Conservation (phyloP, 495 filamentous ascomycete species). For the Elasticomyces elasticus region DNA sequence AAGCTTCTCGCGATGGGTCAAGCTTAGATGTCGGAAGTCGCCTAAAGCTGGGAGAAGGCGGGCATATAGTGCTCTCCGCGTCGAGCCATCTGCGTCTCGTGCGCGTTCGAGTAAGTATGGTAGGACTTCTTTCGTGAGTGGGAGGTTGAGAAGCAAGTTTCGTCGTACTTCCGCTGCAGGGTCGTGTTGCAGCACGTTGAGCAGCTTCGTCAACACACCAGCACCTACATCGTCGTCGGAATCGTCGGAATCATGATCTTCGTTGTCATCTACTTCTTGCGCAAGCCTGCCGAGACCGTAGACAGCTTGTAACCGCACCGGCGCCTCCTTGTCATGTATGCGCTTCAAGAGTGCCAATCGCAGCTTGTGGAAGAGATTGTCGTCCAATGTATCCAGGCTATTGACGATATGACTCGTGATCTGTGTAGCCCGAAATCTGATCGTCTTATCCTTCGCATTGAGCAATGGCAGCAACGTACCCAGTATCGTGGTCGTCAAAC, state of each 20-base stretch:
- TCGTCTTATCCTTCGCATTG: slow-evolving; percentile 76
- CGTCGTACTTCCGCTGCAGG: slow-evolving; percentile 86
- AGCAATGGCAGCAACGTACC: slow-evolving; percentile 59
- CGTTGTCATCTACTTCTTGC: slow-evolving; percentile 57
- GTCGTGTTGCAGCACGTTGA: slow-evolving; percentile 89
- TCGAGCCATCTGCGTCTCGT: slow-evolving; percentile 74
- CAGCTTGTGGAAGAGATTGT: slow-evolving; percentile 75
- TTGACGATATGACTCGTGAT: slow-evolving; percentile 81
- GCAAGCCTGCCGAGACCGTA: slow-evolving; percentile 76
- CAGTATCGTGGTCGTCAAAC: slow-evolving; percentile 66
- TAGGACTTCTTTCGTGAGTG: slow-evolving; percentile 69
- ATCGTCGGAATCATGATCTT: slow-evolving; percentile 46
- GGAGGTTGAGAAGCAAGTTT: slow-evolving; percentile 77
- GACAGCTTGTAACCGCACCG: slow-evolving; percentile 89
- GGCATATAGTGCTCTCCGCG: slow-evolving; percentile 76
- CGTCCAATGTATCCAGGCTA: slow-evolving; percentile 79
- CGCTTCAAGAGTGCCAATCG: slow-evolving; percentile 67
- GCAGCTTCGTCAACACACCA: slow-evolving; percentile 66
- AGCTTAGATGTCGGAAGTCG: slow-evolving; percentile 88
- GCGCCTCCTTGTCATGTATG: slow-evolving; percentile 83
- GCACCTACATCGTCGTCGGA: slow-evolving; percentile 45
- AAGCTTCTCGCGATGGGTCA: slow-evolving; percentile 93
- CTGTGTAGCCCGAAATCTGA: slow-evolving; percentile 84
- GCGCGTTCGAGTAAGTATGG: slow-evolving; percentile 87
- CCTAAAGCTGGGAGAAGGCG: slow-evolving; percentile 79